Evolutionary conservation across 768 basidiomycete species (phyloP), one percentile per base, ranked within the genome.

Genomic region (Termitomyces sp.): DNA sequence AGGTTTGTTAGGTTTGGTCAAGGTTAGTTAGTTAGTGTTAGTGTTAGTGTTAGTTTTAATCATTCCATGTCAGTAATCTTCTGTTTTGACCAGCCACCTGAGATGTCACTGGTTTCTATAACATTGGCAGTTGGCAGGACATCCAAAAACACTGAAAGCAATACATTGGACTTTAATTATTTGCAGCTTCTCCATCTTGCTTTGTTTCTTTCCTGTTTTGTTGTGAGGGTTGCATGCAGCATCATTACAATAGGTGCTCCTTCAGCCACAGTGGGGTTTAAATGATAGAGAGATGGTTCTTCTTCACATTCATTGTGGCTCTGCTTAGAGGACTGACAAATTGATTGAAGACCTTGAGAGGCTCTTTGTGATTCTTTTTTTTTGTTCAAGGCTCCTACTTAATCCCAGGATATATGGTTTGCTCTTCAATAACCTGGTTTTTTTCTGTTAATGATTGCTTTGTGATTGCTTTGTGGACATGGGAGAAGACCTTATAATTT

Each of bases 211-310:
- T 20, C 20, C 20, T 20, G 20, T 20, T 20, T 20, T 20, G 20
- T 20, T 20, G 20, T 20, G 20, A 20, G 20, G 20, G 20, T 20
- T 20, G 20, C 20, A 20, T 20, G 20, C 20, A 20, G 20, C 20
- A 20, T 20, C 20, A 20, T 20, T 20, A 20, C 20, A 20, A 71
- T 52, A 0, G 79, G 78, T 0, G 80, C 79, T 14, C 81, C 83
- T 8, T 46, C 63, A 11, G 62, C 57, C 25, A 62, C 50, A 20
- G 60, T 55, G 38, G 60, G 59, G 29, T 67, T 65, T 59, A 64
- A 67, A 68, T 73, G 76, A 72, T 79, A 75, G 70, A 74, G 45
- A 76, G 79, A 74, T 83, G 81, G 80, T 79, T 80, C 62, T 65
- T 83, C 65, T 64, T 83, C 67, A 79, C 81, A 50, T 68, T 83